These are phyloP conservation scores for Anacardium occidentale DNA, from an alignment of 345 rosid species.

Conservation along the genomic window DNA sequence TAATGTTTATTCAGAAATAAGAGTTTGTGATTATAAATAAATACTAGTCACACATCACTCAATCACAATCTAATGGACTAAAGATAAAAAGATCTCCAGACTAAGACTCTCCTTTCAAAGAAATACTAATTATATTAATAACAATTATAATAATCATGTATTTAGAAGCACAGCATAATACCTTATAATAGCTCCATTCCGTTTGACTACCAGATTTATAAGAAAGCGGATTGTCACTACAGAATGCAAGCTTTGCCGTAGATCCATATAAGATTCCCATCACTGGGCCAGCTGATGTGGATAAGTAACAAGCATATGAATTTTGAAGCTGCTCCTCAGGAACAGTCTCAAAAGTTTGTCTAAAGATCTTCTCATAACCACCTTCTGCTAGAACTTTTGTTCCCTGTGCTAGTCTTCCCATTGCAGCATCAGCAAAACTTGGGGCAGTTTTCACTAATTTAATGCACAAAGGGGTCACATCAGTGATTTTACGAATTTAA, in stretches of 20 bases:
- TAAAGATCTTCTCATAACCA: constrained; percentile 73
- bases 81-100: not conserved
- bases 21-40: not conserved
- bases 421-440: constrained; percentile 76
- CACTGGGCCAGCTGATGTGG: constrained; percentile 86
- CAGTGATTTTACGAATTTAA: not conserved
- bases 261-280: constrained; percentile 76
- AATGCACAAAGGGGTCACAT: constrained; percentile 9
- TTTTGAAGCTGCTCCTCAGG: constrained; percentile 61
- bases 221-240: constrained; percentile 72
- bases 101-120: constrained; percentile 8
- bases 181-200: constrained; percentile 86
- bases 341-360: constrained; percentile 71
- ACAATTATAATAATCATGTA: not conserved
- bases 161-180: constrained; percentile 19
- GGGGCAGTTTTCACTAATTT: constrained; percentile 69
- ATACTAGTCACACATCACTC: not conserved
- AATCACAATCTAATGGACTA: not conserved
- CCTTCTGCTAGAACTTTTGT: constrained; percentile 80
- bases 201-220: constrained; percentile 57
- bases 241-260: constrained; percentile 64
- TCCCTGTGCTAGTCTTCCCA: constrained; percentile 85
- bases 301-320: constrained; percentile 71
- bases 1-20: not conserved
- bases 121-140: too few relatives aligned